Evolutionary conservation across 164 flowering plant species (phyloP), one percentile per base, ranked within the genome.

Genomic region (Sextonia rubra): DNA sequence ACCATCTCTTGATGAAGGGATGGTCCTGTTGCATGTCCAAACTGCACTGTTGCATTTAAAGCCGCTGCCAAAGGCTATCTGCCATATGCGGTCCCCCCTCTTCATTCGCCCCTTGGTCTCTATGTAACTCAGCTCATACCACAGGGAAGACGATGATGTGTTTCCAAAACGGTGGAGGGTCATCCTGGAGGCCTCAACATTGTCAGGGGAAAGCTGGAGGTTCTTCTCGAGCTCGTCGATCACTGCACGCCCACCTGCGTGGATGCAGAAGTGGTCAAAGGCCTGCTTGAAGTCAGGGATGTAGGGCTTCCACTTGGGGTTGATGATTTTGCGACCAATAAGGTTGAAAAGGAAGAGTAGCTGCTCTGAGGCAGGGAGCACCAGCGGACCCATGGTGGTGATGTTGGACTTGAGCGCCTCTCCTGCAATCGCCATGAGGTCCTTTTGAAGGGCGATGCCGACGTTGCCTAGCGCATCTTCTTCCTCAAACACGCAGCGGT

Each of bases 171-270:
- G 76, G 63, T 82, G 70, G 25, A 84, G 77, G 20, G 85, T 76
- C 87, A 84, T 82, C 65, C 71, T 77, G 14, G 87, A 77, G 17
- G 84, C 78, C 75, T 82, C 87, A 0, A 75, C 80, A 48, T 82
- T 77, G 22, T 79, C 69, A 17, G 77, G 32, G 29, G 29, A 69
- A 32, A 84, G 37, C 64, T 44, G 60, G 0, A 84, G 75, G 64
- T 72, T 76, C 60, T 65, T 72, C 74, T 77, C 76, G 22, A 82
- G 68, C 30, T 75, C 87, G 3, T 76, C 64, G 25, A 84, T 81
- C 29, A 80, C 81, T 22, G 82, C 78, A 69, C 78, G 72, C 0
- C 87, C 85, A 3, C 85, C 82, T 11, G 85, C 72, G 62, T 83
- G 83, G 24, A 83, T 75, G 80, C 83, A 80, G 74, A 79, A 82